Base-by-base conservation (phyloP, 495 filamentous ascomycete genomes). In the Penicillium taxi region DNA sequence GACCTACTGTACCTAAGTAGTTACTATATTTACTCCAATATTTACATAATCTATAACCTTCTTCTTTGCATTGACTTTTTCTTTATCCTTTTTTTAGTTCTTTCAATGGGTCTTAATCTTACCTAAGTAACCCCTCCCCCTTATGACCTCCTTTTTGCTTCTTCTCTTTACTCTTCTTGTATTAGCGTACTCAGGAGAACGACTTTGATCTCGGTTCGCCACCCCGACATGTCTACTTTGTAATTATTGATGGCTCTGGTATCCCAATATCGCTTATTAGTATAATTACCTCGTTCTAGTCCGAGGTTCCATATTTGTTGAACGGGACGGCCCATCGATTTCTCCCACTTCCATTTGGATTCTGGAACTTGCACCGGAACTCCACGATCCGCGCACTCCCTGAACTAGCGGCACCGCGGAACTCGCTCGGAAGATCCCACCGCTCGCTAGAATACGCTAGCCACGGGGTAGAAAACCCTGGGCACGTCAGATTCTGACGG, bases 371-470 rank as follows among this genome's bases (percentile, higher is more conserved):
- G n/a, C 25, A 26, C 35, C 35, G 22, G 23, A 25, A 37, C 49
- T 50, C 52, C 49, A 50, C 49, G 52, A 53, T 50, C 52, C 52
- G 49, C 52, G 26, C 45, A 33, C 47, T 37, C 52, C 40, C 43
- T 44, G 48, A 42, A 35, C 48, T 51, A 51, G 50, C 40, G 49
- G 12, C 36, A 12, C 22, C 37, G 32, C 33, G 32, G 42, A 53
- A 41, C 15, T 26, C 38, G 9, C 35, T 39, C 9, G 19, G 26
- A 30, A 34, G 34, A 15, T 36, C 24, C 19, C 39, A 19, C 13
- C 25, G 21, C 32, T 37, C 47, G 39, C 51, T 55, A 52, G 52
- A 55, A 47, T 17, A 36, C 49, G 45, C 52, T 55, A 53, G 52
- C 52, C 37, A 19, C 34, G 14, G 35, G 26, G 35, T 40, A 37